A percentile compares a stretch with the other conserved stretches of the same genome.
phyloP scores from a whole-genome alignment of 2,329 filamentous ascomycete species.

The Calcarisporium arbuscula region DNA sequence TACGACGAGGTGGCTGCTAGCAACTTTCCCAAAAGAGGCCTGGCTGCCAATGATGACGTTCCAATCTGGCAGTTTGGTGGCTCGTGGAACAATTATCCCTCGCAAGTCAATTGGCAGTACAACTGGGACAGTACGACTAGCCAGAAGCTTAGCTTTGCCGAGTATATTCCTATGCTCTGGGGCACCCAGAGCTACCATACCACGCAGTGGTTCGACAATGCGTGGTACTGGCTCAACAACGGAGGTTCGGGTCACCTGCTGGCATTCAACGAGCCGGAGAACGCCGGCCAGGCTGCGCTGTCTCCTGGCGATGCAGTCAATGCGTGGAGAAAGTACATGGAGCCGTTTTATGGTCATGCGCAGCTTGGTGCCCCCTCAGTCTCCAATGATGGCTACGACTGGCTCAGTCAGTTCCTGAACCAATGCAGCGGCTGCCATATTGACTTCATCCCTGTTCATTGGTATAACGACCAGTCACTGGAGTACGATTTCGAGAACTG shows the following conservation, averaged over 20 bases:
- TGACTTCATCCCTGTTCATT: slow-evolving; percentile 39
- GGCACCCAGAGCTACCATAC: slow-evolving; percentile 11
- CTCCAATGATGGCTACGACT: slow-evolving; percentile 38
- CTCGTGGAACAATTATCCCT: slow-evolving; percentile 3
- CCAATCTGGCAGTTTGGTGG: slow-evolving; percentile 13
- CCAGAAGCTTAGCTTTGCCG: slow-evolving; percentile 13
- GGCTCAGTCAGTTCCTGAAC: slow-evolving; percentile 35
- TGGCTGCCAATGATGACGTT: slow-evolving; percentile 15
- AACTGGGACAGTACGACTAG: slow-evolving; percentile 17
- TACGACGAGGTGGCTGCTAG: no score
- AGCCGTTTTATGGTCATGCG: slow-evolving; percentile 35
- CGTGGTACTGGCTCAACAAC: slow-evolving; percentile 9
- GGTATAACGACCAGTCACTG: slow-evolving; percentile 34
- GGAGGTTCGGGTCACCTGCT: slow-evolving; percentile 15
- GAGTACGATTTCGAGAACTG: slow-evolving; percentile 36
- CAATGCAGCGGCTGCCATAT: slow-evolving; percentile 35
- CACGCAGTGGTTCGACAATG: slow-evolving; percentile 10
- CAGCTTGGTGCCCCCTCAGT: slow-evolving; percentile 40
- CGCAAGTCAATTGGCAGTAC: slow-evolving; percentile 18
- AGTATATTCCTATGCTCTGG: slow-evolving; percentile 20
- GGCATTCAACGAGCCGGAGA: slow-evolving; percentile 19
- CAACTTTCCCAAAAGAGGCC: slow-evolving; percentile 13
- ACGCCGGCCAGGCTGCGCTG: slow-evolving; percentile 16
- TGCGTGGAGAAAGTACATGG: slow-evolving; percentile 35
- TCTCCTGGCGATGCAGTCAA: slow-evolving; percentile 26